Conservation (phyloP, 805 yeast species). For the Yueomyces sinensis region DNA sequence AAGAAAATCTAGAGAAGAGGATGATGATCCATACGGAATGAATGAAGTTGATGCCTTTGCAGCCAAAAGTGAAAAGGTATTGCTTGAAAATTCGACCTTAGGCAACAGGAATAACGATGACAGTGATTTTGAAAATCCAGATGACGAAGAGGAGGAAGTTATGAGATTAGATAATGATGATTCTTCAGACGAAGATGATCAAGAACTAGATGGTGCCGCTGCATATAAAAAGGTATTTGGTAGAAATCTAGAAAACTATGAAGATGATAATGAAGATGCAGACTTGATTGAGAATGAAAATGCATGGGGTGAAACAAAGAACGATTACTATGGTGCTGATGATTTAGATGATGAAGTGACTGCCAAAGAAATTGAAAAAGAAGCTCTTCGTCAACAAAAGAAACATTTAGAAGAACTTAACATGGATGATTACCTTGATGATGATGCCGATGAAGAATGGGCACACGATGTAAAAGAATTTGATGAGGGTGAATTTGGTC, state of each 20-base stretch:
- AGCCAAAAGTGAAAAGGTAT: constrained; percentile 40
- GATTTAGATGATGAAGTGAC: constrained; percentile 50
- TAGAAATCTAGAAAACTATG: constrained; percentile 15
- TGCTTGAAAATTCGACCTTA: constrained; percentile 45
- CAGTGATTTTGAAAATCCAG: constrained; percentile 34
- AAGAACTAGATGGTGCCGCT: constrained; percentile 23
- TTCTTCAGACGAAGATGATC: constrained; percentile 10
- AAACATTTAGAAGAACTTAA: constrained; percentile 62
- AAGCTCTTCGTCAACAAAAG: constrained; percentile 79
- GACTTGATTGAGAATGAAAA: constrained; percentile 28
- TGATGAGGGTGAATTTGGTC: constrained; percentile 27
- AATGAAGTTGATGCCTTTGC: constrained; percentile 63
- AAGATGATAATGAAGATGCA: constrained; percentile 19
- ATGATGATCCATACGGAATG: constrained; percentile 29
- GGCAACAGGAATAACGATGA: constrained; percentile 27
- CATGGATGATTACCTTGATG: constrained; percentile 66
- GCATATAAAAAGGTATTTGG: constrained; percentile 29
- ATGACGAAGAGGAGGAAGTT: constrained; percentile 36
- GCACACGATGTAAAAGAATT: constrained; percentile 40
- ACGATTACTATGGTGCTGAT: constrained; percentile 41
- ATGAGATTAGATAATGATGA: constrained; percentile 25
- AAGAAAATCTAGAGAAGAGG: too few species aligned
- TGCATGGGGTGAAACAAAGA: constrained; percentile 34
- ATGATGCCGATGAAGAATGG: constrained; percentile 67
- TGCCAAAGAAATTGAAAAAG: constrained; percentile 68